Percentiles rank a stretch among this genome's conserved stretches.
Conservation (phyloP, 75 land plant species). For the Gnetum montanum region DNA sequence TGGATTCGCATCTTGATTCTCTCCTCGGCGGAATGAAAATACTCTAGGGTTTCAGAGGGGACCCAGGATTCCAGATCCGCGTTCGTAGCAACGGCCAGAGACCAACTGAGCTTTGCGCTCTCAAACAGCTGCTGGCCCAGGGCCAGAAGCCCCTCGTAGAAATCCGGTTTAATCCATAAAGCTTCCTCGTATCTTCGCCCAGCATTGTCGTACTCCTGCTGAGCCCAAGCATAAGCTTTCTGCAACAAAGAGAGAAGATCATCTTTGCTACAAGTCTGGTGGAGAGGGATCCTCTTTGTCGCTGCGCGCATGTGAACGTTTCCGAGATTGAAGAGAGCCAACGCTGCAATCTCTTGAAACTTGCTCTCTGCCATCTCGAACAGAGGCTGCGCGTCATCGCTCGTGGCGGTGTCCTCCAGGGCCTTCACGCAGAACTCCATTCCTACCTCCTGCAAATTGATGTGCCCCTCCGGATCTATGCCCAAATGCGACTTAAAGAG, state of each 20-base stretch:
- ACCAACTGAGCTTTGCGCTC: constrained; percentile 72
- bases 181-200: constrained; percentile 52
- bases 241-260: constrained; percentile 22
- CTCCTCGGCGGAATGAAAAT: constrained; percentile 60
- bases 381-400: constrained; percentile 55
- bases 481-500: constrained; percentile 63
- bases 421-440: constrained; percentile 72
- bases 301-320: constrained; percentile 73
- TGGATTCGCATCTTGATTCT: constrained; percentile 48
- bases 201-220: constrained; percentile 44
- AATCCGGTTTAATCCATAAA: constrained; percentile 52
- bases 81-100: constrained; percentile 38
- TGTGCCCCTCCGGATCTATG: constrained; percentile 49
- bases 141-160: constrained; percentile 70
- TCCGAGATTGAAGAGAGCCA: constrained; percentile 80
- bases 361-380: constrained; percentile 50
- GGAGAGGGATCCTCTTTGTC: constrained; percentile 31
- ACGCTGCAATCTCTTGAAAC: constrained; percentile 69
- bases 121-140: constrained; percentile 65
- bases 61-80: constrained; percentile 34
- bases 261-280: constrained; percentile 34
- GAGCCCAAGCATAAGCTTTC: constrained; percentile 56
- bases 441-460: constrained; percentile 68
- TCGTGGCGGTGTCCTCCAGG: constrained; percentile 56
- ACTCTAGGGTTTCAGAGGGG: constrained; percentile 32